Conservation (phyloP, 2,329 filamentous ascomycete species). For the Stachybotrys chlorohalonatus region DNA sequence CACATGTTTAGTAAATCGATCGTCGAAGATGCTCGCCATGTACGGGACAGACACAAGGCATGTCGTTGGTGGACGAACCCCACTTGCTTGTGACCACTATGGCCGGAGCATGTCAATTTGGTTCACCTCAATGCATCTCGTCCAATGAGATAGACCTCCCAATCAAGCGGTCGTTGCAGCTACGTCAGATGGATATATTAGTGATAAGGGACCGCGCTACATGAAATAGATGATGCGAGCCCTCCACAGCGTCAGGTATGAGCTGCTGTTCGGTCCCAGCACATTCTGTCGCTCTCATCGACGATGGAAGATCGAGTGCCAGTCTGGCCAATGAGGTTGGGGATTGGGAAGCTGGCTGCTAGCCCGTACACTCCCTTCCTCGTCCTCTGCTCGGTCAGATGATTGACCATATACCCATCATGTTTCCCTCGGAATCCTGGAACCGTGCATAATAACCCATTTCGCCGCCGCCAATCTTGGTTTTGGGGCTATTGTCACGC, state of each 20-base stretch:
- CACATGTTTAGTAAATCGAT: no score
- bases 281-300: background rate
- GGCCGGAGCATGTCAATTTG: background rate
- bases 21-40: background rate
- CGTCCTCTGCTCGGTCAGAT: conserved; percentile 7
- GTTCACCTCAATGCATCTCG: background rate
- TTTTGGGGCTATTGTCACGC: conserved; percentile 20
- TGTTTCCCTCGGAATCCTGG: conserved; percentile 28
- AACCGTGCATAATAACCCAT: conserved; percentile 26
- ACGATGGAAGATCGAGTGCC: background rate
- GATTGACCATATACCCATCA: conserved; percentile 24
- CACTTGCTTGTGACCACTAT: background rate
- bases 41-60: background rate
- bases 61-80: background rate
- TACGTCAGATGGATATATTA: background rate
- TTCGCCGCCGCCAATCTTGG: conserved; percentile 18
- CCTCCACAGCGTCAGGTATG: no score
- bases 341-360: no score
- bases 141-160: background rate
- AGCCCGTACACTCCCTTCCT: no score
- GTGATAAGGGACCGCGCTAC: background rate
- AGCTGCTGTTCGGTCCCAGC: no score
- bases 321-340: no score
- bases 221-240: background rate
- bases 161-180: background rate